These are phyloP conservation scores for Aleurites moluccanus DNA, from an alignment of 441 rosid genomes.

Conservation along the genomic window DNA sequence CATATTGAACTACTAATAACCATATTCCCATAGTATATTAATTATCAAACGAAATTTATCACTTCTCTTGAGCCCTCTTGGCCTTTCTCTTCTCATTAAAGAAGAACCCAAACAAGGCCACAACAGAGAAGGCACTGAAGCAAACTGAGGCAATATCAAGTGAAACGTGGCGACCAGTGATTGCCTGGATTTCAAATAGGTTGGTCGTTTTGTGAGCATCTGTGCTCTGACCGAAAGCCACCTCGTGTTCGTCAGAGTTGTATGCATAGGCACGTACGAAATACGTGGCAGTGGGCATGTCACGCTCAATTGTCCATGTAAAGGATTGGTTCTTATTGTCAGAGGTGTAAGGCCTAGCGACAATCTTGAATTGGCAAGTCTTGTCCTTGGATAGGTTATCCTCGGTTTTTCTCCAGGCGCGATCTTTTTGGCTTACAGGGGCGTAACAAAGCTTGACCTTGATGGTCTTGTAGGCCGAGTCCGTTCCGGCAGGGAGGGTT, in stretches of 20 bases:
- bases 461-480: slow-evolving; percentile 47
- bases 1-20: slow-evolving; percentile 3
- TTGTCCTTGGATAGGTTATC: slow-evolving; percentile 58
- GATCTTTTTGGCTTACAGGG: slow-evolving; percentile 61
- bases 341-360: slow-evolving; percentile 32
- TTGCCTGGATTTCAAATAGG: slow-evolving; percentile 40
- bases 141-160: slow-evolving; percentile 53
- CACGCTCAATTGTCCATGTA: slow-evolving; percentile 45
- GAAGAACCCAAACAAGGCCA: slow-evolving; percentile 55
- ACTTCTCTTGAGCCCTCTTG: slow-evolving; percentile 25
- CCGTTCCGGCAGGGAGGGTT: slow-evolving; percentile 38
- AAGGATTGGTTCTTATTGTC: slow-evolving; percentile 21
- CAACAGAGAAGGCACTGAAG: slow-evolving; percentile 65
- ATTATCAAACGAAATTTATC: too few species aligned
- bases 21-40: background rate
- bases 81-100: slow-evolving; percentile 49
- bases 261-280: slow-evolving; percentile 60
- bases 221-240: slow-evolving; percentile 61
- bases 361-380: slow-evolving; percentile 54
- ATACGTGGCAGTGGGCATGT: slow-evolving; percentile 56
- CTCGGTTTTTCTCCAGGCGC: slow-evolving; percentile 64
- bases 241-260: slow-evolving; percentile 29
- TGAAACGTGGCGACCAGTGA: slow-evolving; percentile 52
- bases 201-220: slow-evolving; percentile 36
- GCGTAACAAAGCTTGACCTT: slow-evolving; percentile 57